Evolutionary conservation across 139 green algal species (phyloP).

Genomic region (Eudorina sp.): DNA sequence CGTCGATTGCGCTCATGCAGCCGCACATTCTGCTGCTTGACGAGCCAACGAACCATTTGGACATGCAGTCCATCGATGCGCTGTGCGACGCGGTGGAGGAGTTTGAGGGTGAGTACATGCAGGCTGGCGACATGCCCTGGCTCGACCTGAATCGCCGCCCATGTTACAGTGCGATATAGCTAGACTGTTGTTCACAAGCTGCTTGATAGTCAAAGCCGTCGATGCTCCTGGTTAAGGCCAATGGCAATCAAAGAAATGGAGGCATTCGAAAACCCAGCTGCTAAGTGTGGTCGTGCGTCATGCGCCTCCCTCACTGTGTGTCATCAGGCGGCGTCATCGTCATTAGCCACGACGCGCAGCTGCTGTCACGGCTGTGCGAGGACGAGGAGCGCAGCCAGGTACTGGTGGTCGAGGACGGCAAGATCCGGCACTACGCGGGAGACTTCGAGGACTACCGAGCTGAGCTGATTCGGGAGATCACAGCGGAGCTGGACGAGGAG

Average conservation of each 20-base stretch:
- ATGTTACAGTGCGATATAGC: no score
- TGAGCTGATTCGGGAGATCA: constrained; percentile 96
- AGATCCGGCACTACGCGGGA: constrained; percentile 88
- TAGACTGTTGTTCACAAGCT: no score
- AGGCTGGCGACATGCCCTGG: no score
- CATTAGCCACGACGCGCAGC: constrained; percentile 97
- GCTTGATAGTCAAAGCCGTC: no score
- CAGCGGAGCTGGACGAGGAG: constrained; percentile 93
- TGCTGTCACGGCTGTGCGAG: constrained; percentile 92
- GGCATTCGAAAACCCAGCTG: no score
- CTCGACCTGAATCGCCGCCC: no score
- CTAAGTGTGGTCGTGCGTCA: no score
- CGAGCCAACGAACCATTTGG: constrained; percentile 97
- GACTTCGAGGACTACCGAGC: constrained; percentile 96
- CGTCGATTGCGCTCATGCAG: constrained; percentile 87
- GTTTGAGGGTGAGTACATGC: constrained; percentile 78
- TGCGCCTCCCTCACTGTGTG: no score
- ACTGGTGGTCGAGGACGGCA: constrained; percentile 98
- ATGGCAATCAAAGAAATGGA: no score
- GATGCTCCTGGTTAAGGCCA: no score
- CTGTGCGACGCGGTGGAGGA: constrained; percentile 94
- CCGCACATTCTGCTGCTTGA: constrained; percentile 97
- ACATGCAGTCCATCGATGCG: constrained; percentile 99
- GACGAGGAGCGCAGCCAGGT: constrained; percentile 94
- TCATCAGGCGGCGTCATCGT: constrained; percentile 96